These are phyloP conservation scores for Blastobotrys indianensis DNA, from an alignment of 1,139 yeast genomes.

Conservation along the genomic window DNA sequence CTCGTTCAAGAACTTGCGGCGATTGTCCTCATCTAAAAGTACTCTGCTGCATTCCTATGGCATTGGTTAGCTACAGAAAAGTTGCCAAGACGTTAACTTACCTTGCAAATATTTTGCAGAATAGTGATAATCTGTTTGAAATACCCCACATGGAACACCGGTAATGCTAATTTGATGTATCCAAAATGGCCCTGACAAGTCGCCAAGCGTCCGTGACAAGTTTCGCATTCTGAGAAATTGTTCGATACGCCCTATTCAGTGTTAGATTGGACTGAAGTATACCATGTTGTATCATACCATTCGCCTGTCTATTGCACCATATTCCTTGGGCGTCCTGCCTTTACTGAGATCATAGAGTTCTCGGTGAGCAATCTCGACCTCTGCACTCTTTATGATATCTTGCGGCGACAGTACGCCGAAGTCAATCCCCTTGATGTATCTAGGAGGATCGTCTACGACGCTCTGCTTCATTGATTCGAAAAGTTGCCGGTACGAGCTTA, in stretches of 20 bases:
- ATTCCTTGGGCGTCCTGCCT: constrained; percentile 70
- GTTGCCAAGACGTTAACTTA: constrained; percentile 3
- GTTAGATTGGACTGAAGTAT: constrained; percentile 2
- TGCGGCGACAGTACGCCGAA: constrained; percentile 88
- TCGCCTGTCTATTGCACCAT: constrained; percentile 85
- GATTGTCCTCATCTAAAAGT: constrained; percentile 65
- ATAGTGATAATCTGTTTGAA: constrained; percentile 88
- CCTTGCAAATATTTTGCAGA: constrained; percentile 83
- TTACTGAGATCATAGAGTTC: constrained; percentile 86
- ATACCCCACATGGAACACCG: constrained; percentile 96
- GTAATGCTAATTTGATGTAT: constrained; percentile 83
- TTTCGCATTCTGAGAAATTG: constrained; percentile 73
- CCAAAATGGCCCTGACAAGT: constrained; percentile 99
- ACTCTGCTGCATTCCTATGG: constrained; percentile 61
- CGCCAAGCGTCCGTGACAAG: constrained; percentile 89
- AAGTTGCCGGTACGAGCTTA: neutral
- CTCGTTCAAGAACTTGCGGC: constrained; percentile 64
- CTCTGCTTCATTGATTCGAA: constrained; percentile 59
- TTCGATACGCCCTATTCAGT: constrained; percentile 72
- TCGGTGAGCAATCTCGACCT: constrained; percentile 86
- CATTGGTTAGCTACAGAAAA: constrained; percentile 5
- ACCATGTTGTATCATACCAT: constrained; percentile 42
- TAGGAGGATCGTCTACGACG: constrained; percentile 80
- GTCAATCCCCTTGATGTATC: constrained; percentile 83
- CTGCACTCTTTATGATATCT: constrained; percentile 90